Conservation (phyloP, 2,329 filamentous ascomycete species). For the Lachnellula arida region DNA sequence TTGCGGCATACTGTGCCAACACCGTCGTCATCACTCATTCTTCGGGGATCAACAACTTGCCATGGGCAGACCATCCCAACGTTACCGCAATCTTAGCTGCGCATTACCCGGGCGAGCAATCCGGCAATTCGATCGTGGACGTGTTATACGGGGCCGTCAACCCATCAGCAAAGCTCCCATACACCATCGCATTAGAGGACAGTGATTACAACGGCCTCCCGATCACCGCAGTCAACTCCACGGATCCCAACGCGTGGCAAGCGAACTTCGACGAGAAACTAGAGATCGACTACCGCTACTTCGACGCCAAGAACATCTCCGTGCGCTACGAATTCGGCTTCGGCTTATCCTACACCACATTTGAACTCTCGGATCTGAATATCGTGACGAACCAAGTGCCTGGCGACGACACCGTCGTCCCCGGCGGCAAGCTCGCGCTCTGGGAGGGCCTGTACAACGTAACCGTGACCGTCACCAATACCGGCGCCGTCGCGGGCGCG, state of each 20-base stretch:
- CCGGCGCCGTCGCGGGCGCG: conserved; percentile 53
- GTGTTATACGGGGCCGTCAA: conserved; percentile 74
- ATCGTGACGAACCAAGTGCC: conserved; percentile 10
- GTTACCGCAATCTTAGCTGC: conserved; percentile 76
- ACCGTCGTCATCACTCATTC: conserved; percentile 64
- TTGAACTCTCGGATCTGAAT: conserved; percentile 57
- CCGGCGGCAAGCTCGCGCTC: conserved; percentile 19
- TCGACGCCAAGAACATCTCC: conserved; percentile 38
- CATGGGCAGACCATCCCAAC: conserved; percentile 68
- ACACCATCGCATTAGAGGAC: conserved; percentile 46
- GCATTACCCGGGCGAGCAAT: conserved; percentile 79
- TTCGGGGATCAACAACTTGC: conserved; percentile 58
- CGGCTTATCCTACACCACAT: conserved; percentile 70
- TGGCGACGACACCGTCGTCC: conserved; percentile 1
- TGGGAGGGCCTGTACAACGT: conserved; percentile 40
- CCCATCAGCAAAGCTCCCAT: conserved; percentile 73
- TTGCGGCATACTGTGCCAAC: conserved; percentile 46
- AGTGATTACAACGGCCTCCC: conserved; percentile 50
- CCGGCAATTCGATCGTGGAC: conserved; percentile 72
- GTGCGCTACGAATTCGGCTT: conserved; percentile 39
- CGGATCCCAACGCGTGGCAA: conserved; percentile 64
- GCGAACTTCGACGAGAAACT: conserved; percentile 44
- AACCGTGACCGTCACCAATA: conserved; percentile 58
- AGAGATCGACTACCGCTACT: conserved; percentile 49
- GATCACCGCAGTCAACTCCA: conserved; percentile 68